Evolutionary conservation across 306 rosid genomes (phyloP).

Genomic region (Vicia villosa): DNA sequence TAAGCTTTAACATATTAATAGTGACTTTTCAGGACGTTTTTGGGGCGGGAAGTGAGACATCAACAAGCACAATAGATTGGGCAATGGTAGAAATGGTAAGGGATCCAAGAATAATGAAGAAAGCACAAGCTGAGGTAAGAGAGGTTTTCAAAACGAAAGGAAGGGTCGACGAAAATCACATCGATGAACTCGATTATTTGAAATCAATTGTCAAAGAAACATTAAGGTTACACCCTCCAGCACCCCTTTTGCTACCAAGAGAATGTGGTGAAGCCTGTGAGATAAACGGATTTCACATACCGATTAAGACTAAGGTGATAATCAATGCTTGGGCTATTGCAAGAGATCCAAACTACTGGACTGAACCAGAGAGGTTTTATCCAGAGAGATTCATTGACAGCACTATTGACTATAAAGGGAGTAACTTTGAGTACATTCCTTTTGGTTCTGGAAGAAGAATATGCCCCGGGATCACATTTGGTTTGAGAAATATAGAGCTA

Average conservation of each 20-base stretch:
- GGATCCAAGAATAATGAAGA: conserved; percentile 36
- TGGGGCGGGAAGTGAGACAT: conserved; percentile 47
- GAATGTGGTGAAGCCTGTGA: conserved; percentile 33
- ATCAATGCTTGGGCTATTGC: conserved; percentile 43
- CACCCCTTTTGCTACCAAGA: conserved; percentile 40
- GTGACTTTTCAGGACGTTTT: conserved; percentile 32
- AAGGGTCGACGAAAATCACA: conserved; percentile 24
- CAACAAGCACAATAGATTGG: conserved; percentile 40
- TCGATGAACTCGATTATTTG: conserved; percentile 40
- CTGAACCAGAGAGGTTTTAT: conserved; percentile 35
- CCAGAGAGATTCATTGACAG: conserved; percentile 38
- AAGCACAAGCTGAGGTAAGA: conserved; percentile 38
- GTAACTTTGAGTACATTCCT: conserved; percentile 35
- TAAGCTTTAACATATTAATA: background rate
- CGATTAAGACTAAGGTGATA: conserved; percentile 30
- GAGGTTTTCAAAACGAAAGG: background rate
- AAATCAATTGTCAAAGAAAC: conserved; percentile 46
- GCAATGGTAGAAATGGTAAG: conserved; percentile 41
- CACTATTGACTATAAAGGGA: conserved; percentile 33
- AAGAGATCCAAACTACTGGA: conserved; percentile 47
- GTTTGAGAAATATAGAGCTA: conserved; percentile 23
- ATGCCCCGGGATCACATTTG: conserved; percentile 38
- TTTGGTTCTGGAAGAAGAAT: conserved; percentile 52
- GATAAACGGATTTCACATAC: conserved; percentile 40
- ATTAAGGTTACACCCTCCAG: conserved; percentile 42